Conservation (phyloP, 345 rosid genomes). For the Syzygium grande region DNA sequence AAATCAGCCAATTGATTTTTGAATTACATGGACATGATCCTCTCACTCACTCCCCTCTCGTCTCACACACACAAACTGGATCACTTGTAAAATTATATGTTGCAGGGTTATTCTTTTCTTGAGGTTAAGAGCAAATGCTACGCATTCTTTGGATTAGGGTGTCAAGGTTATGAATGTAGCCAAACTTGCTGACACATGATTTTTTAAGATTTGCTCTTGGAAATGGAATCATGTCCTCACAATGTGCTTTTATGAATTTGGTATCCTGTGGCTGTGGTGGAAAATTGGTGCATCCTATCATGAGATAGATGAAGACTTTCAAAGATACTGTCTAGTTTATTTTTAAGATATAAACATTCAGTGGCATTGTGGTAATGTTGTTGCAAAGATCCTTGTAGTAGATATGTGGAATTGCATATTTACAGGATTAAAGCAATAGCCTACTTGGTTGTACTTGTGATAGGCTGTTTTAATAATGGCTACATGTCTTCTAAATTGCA, state of each 20-base stretch:
- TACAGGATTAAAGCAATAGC: background rate
- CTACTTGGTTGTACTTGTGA: background rate
- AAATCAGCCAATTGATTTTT: background rate
- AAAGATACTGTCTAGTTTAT: background rate
- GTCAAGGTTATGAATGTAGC: background rate
- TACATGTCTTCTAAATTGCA: conserved; percentile 18
- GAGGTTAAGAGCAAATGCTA: background rate
- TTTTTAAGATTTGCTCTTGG: background rate
- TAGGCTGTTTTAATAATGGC: background rate
- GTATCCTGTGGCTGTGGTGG: background rate
- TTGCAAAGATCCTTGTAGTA: background rate
- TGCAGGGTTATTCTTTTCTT: background rate
- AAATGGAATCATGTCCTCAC: background rate
- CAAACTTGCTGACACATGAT: background rate
- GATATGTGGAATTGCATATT: background rate
- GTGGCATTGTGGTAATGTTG: background rate
- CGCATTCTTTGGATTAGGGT: background rate
- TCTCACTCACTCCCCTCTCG: background rate
- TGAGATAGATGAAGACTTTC: background rate
- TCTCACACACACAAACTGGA: background rate
- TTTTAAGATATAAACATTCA: background rate
- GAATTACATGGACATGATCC: background rate
- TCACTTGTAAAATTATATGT: background rate
- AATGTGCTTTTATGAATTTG: background rate
- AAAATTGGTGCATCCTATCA: background rate